Conservation (phyloP, 495 filamentous ascomycete genomes). For the Pseudoneurospora amorphoporcata region DNA sequence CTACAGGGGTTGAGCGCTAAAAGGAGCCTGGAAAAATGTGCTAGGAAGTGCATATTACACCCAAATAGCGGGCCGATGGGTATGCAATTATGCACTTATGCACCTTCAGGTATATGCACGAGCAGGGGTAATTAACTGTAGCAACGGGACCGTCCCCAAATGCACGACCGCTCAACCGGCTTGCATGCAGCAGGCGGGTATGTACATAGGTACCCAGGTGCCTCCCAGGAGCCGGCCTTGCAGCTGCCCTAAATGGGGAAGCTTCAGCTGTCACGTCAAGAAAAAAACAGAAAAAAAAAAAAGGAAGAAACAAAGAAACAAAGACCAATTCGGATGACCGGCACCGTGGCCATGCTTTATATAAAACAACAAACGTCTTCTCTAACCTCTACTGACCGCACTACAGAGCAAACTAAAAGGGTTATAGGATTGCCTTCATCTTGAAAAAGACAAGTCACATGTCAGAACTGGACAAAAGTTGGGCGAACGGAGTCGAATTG, state of each 20-base stretch:
- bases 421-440: neutral
- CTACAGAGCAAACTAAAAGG: neutral
- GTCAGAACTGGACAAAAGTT: neutral
- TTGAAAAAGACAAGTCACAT: neutral
- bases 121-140: neutral
- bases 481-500: neutral
- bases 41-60: too few species aligned
- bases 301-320: neutral
- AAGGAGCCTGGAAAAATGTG: too few species aligned
- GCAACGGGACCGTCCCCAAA: neutral
- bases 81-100: too few species aligned
- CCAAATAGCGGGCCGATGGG: too few species aligned
- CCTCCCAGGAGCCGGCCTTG: neutral
- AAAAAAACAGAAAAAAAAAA: neutral
- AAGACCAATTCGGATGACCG: too few species aligned
- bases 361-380: neutral
- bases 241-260: neutral
- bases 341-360: neutral
- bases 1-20: too few species aligned
- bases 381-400: neutral
- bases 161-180: neutral
- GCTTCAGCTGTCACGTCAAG: neutral
- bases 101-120: too few species aligned
- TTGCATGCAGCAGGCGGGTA: neutral
- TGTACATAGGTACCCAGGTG: neutral